These are phyloP conservation scores for Misopates orontium DNA, from an alignment of 257 asterid species.

Conservation along the genomic window DNA sequence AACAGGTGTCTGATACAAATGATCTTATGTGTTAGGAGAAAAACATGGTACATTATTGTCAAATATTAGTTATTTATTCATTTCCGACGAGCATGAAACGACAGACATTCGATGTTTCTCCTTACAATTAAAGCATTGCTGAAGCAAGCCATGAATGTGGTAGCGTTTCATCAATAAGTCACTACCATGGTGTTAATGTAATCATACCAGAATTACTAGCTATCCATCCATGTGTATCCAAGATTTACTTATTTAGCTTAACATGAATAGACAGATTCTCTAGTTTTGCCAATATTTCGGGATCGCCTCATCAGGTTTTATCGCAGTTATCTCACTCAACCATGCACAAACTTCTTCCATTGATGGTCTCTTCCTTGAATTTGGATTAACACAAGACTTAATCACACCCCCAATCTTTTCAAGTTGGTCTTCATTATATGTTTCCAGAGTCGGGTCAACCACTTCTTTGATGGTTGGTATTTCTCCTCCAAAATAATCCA, in stretches of 20 bases:
- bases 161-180: too few relatives aligned
- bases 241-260: constrained; percentile 18
- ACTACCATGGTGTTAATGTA: too few relatives aligned
- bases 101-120: too few relatives aligned
- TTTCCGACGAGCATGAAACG: too few relatives aligned
- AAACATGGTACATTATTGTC: too few relatives aligned
- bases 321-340: constrained; percentile 63
- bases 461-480: constrained; percentile 33
- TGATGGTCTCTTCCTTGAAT: constrained; percentile 42
- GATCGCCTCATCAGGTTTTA: constrained; percentile 68
- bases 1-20: too few relatives aligned
- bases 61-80: too few relatives aligned
- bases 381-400: constrained; percentile 46
- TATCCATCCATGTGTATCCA: too few relatives aligned
- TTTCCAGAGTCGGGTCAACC: constrained; percentile 63
- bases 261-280: constrained; percentile 55
- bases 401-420: constrained; percentile 50
- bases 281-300: constrained; percentile 74
- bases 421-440: constrained; percentile 47
- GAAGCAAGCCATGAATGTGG: too few relatives aligned
- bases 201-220: too few relatives aligned
- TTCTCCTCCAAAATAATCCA: constrained; percentile 49
- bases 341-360: constrained; percentile 51
- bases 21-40: too few relatives aligned
- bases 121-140: too few relatives aligned